Evolutionary conservation across 441 rosid genomes (phyloP), one percentile per base, ranked within the genome.

Genomic region (Brassica hybrid): DNA sequence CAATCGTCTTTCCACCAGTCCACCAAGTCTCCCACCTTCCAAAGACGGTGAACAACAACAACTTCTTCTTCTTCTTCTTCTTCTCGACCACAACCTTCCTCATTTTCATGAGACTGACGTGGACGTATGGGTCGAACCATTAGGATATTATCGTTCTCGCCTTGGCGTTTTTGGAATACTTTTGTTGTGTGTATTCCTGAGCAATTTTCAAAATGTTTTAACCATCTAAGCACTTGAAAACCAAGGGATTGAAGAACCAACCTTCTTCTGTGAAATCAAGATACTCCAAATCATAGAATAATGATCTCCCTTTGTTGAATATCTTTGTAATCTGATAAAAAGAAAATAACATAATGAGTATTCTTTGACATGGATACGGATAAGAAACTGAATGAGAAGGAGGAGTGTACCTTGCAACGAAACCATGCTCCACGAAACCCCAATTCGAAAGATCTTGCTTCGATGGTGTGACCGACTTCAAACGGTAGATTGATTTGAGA

Each of bases 11-110:
- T 36, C 85, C 86, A 90, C 98, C 97, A 94, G 78, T 94, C 98
- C 11, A 94, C 97, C 77, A 89, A 76, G 85, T 91, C 97, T 34
- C 97, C 97, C 64, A 87, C 95, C 81, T 82, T 84, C 93, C 91
- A 91, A 16, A 7, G 56, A 81, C 80, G 86, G 77, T 73, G 79
- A 71, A 83, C 85, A 56, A 86, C 57, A 71, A 82, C 85, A 56
- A 86, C 79, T 69, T 76, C 85, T 63, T 87, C 50, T 43, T 27
- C 32, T 27, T 27, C 32, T 27, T 27, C 32, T 36, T 9, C 87
- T 30, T 30, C 34, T 30, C 34, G 1, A 5, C 82, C 70, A 78
- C 80, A 80, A 60, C 74, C 56, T 50, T 60, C 75, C 38, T 86
- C 76, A 71, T 76, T 77, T 76, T 87, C 88, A 48, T 19, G 71